These are phyloP conservation scores for Rhinocladiella similis DNA, from an alignment of 2,329 filamentous ascomycete species.

Conservation along the genomic window DNA sequence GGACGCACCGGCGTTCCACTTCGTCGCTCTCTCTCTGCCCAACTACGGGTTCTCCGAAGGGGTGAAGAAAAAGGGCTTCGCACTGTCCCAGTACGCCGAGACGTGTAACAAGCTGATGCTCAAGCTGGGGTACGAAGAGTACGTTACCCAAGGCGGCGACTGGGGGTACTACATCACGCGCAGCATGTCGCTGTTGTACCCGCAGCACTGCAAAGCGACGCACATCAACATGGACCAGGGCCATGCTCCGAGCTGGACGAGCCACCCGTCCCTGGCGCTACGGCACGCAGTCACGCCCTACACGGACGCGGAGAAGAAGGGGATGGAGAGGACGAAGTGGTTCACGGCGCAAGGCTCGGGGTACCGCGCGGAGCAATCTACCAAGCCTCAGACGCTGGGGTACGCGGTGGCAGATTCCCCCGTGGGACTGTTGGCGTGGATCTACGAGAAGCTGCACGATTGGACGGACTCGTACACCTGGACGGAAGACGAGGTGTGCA, in stretches of 20 bases:
- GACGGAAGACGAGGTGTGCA: conserved; percentile 74
- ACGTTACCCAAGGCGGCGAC: conserved; percentile 65
- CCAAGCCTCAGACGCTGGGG: conserved; percentile 71
- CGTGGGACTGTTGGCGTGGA: conserved; percentile 71
- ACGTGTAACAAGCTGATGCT: conserved; percentile 68
- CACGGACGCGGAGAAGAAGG: conserved; percentile 51
- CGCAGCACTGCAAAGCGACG: conserved; percentile 16
- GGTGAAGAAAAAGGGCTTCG: conserved; percentile 57
- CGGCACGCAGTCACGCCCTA: conserved; percentile 58
- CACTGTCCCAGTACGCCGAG: conserved; percentile 63
- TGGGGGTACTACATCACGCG: conserved; percentile 68
- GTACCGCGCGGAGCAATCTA: conserved; percentile 62
- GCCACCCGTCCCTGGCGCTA: conserved; percentile 58
- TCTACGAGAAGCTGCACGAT: conserved; percentile 76
- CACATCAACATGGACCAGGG: conserved; percentile 57
- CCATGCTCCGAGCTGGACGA: conserved; percentile 49
- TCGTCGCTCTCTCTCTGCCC: conserved; percentile 56
- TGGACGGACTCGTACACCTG: conserved; percentile 73
- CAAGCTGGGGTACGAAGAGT: conserved; percentile 64
- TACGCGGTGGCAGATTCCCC: conserved; percentile 70
- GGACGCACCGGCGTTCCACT: conserved; percentile 50
- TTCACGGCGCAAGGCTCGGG: conserved; percentile 54
- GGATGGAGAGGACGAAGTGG: conserved; percentile 56
- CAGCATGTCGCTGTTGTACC: conserved; percentile 51
- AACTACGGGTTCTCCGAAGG: conserved; percentile 57